Base-by-base conservation (phyloP, 2,329 filamentous ascomycete genomes). In the Periconia macrospinosa region DNA sequence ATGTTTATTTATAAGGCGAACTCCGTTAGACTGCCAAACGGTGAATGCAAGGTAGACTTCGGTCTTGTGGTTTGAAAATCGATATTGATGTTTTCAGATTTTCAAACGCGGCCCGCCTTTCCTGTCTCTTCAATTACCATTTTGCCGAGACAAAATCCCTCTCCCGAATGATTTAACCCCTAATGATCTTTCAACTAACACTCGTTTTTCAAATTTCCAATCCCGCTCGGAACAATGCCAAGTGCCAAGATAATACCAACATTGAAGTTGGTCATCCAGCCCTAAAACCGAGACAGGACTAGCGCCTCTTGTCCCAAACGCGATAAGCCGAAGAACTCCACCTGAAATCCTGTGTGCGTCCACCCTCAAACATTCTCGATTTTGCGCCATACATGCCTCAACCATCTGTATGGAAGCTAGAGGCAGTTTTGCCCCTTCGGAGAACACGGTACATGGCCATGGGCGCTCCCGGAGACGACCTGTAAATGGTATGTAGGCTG, bases 401-500 rank as follows among this genome's bases (percentile, higher is more conserved):
- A 44, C n/a, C 41, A 19, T n/a, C 51, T 48, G 47, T 40, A 56
- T 56, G 54, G 54, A 53, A 17, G 30, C 30, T 41, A 49, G 47
- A 23, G 48, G 41, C 48, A 44, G 46, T 19, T 33, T 41, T 30
- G 50, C 40, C 41, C 49, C 48, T 20, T 30, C 48, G 15, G 54
- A 53, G 30, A 41, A 23, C 13, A 43, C 41, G 17, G 42, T 45
- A 18, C 48, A 50, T 5, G 33, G 44, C n/a, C 41, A 41, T 18
- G 50, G 49, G 49, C 45, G 54, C 55, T 56, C 60, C 56, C 62
- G 65, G 41, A 64, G 56, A 53, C 61, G 65, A 47, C 62, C 63
- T 42, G 50, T 65, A n/a, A 67, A 67, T 52, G 65, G 65, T n/a
- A n/a, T n/a, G n/a, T 67, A 59, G 44, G 54, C 50, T 18, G 2